Conservation (phyloP, 805 yeast genomes). For the Saturnispora serradocipensis region DNA sequence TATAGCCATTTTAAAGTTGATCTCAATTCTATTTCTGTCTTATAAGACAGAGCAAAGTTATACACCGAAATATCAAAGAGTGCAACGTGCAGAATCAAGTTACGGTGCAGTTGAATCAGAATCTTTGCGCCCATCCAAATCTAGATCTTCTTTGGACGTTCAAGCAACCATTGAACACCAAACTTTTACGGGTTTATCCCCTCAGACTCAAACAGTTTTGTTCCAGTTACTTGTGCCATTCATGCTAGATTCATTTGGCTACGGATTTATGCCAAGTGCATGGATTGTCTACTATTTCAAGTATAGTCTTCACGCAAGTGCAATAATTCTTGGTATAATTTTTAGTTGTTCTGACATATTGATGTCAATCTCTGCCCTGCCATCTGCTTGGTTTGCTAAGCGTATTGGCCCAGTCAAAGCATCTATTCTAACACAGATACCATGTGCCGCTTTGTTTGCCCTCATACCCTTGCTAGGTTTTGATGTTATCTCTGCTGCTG, state of each 20-base stretch:
- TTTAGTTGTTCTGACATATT: conserved; percentile 57
- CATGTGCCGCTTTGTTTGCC: conserved; percentile 60
- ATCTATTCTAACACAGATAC: conserved; percentile 64
- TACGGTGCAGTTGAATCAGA: background rate
- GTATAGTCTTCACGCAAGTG: conserved; percentile 41
- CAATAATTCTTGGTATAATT: conserved; percentile 54
- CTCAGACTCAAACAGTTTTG: conserved; percentile 35
- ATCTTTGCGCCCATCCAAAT: background rate
- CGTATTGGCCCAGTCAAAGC: conserved; percentile 71
- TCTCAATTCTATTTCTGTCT: conserved; percentile 42
- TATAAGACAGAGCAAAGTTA: conserved; percentile 40
- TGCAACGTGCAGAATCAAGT: background rate
- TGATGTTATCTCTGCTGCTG: conserved; percentile 35
- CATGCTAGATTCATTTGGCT: conserved; percentile 80
- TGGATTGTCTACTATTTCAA: conserved; percentile 83
- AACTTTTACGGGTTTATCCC: conserved; percentile 31
- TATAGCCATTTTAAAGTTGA: conserved; percentile 44
- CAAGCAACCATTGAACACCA: conserved; percentile 17
- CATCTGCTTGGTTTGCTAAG: conserved; percentile 64
- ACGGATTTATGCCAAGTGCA: conserved; percentile 80
- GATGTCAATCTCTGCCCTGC: conserved; percentile 62
- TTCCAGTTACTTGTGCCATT: conserved; percentile 49
- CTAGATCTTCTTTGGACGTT: conserved; percentile 13
- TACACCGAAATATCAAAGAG: conserved; percentile 18
- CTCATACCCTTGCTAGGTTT: conserved; percentile 39